These are phyloP conservation scores for Hyparrhenia diplandra DNA, from an alignment of 176 grass and related monocot genomes.

Conservation along the genomic window DNA sequence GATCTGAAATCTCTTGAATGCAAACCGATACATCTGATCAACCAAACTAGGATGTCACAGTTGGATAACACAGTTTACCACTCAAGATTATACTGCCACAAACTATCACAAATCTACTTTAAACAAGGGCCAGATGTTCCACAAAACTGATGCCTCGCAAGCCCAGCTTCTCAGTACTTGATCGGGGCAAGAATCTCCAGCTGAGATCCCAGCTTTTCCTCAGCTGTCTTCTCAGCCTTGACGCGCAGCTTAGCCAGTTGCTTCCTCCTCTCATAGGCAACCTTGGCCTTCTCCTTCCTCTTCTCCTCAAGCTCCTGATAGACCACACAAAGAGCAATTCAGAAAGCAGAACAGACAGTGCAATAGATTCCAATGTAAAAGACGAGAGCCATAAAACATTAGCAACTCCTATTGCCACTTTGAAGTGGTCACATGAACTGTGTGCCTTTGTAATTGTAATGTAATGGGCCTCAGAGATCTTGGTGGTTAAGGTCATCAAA, in stretches of 20 bases:
- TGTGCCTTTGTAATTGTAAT: too few relatives aligned
- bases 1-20: too few relatives aligned
- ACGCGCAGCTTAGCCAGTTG: constrained; percentile 64
- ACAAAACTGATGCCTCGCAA: neutral
- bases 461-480: too few relatives aligned
- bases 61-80: too few relatives aligned
- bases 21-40: too few relatives aligned
- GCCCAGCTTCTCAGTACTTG: constrained; percentile 69
- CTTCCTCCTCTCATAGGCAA: constrained; percentile 84
- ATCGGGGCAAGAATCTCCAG: constrained; percentile 75
- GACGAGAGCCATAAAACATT: neutral
- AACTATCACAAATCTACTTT: too few relatives aligned
- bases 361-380: neutral
- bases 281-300: constrained; percentile 74
- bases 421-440: neutral
- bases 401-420: neutral
- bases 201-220: constrained; percentile 73
- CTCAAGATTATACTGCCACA: too few relatives aligned
- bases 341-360: neutral
- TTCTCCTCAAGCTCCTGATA: constrained; percentile 79
- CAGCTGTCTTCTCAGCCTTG: constrained; percentile 62
- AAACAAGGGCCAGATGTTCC: too few relatives aligned
- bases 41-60: too few relatives aligned
- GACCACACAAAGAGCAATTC: neutral
- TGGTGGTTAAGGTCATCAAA: too few relatives aligned